phyloP scores from a whole-genome alignment of 768 basidiomycete species.

The Imleria badia region DNA sequence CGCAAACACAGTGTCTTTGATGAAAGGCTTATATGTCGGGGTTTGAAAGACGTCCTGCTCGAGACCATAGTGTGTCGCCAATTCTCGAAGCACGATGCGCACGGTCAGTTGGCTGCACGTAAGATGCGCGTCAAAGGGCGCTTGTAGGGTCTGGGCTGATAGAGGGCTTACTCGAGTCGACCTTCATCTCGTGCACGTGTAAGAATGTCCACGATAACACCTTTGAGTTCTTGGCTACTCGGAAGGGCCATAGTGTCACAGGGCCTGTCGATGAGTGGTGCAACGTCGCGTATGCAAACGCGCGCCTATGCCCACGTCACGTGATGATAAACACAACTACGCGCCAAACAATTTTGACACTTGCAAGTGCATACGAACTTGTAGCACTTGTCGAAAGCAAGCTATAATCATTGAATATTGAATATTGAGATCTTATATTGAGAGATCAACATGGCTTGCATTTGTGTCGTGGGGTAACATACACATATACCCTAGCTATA shows the following conservation, averaged over 20 bases:
- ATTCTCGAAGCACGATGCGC: slow-evolving; percentile 47
- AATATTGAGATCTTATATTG: no score
- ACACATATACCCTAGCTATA: background rate
- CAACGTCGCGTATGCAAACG: background rate
- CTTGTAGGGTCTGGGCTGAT: background rate
- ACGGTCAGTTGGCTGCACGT: slow-evolving; percentile 39
- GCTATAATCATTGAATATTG: no score
- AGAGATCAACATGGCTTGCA: no score
- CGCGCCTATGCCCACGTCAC: background rate
- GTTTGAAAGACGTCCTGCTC: slow-evolving; percentile 43
- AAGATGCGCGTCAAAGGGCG: background rate
- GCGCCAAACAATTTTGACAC: no score
- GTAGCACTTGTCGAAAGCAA: no score
- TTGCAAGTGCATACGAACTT: no score
- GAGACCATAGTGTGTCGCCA: slow-evolving; percentile 50
- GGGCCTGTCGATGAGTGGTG: background rate
- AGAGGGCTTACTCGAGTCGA: slow-evolving; percentile 16
- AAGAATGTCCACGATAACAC: slow-evolving; percentile 22
- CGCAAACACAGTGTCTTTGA: slow-evolving; percentile 37
- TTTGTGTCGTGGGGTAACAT: background rate
- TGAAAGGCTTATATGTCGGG: slow-evolving; percentile 42
- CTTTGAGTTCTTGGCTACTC: slow-evolving; percentile 12
- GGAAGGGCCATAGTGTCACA: slow-evolving; percentile 19
- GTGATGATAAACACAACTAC: slow-evolving; percentile 4
- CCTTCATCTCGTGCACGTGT: slow-evolving; percentile 22